Base-by-base conservation (phyloP, 2,329 filamentous ascomycete species). In the Xylariaceae sp. region DNA sequence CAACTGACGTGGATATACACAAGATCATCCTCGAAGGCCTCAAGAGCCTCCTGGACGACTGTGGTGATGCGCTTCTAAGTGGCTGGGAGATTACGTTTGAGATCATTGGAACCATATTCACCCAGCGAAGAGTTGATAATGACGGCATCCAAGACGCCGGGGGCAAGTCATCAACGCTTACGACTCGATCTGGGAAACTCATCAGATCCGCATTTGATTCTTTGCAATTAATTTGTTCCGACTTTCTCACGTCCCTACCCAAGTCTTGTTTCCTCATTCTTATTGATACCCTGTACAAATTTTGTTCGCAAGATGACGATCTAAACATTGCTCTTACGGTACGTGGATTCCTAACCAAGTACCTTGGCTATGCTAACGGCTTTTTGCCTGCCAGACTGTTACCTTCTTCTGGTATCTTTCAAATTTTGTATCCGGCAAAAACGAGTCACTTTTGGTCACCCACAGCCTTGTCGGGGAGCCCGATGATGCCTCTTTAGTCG, bases 361-460 rank as follows among this genome's bases (percentile, higher is more conserved):
- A 7, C 37, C 46, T 37, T n/a, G 7, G 48, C 14, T 19, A 37
- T 50, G 20, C 43, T 61, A 19, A 62, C 62, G 37, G 37, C 50
- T 65, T 51, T 48, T 57, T 40, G 10, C 23, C 32, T 46, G 20
- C 2, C 48, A 91, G 85, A 95, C 93, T 1, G 90, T 96, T 7
- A 96, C 93, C 0, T 95, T 96, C 69, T 96, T 96, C 72, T 97
- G 93, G 91, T 93, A 93, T 51, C 83, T 97, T 7, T 96, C 93
- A 0, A 93, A 97, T 71, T 95, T 93, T 61, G 79, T 98, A 3
- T 87, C 85, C 1, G 76, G 80, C 2, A 84, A 83, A 63, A 84
- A 80, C 51, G 79, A 78, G 55, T 78, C 81, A 0, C 81, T 88
- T 44, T 79, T 81, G 1, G 82, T 88, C 29, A 86, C 81, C 0